phyloP scores from a whole-genome alignment of 1,284 basidiomycete genomes.

The Kalmanozyma brasiliensis region DNA sequence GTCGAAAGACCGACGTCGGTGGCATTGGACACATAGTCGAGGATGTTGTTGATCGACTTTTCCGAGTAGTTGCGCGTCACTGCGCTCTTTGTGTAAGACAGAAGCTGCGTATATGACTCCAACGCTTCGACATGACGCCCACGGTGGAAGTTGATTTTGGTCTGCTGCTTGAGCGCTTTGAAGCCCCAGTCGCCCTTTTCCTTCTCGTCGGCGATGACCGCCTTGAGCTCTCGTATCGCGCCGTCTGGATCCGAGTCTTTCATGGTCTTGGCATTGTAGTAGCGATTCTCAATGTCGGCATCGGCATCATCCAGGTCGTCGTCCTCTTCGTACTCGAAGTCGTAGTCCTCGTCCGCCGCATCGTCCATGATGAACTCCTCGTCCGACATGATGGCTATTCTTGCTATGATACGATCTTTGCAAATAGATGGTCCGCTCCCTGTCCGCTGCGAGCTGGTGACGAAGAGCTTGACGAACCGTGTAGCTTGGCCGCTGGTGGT shows the following conservation, averaged over 20 bases:
- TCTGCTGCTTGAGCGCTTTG: constrained; percentile 97
- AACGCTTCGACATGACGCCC: constrained; percentile 85
- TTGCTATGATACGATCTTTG: background rate
- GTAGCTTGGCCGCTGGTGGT: too few species aligned
- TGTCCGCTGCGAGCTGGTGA: too few species aligned
- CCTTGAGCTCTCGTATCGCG: constrained; percentile 85
- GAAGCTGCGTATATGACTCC: constrained; percentile 82
- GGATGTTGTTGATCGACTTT: constrained; percentile 97
- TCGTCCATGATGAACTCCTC: constrained; percentile 67
- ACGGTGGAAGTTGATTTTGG: constrained; percentile 87
- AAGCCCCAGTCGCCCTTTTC: constrained; percentile 95
- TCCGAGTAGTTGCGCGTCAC: constrained; percentile 72
- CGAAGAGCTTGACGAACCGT: too few species aligned
- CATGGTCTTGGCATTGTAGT: constrained; percentile 95
- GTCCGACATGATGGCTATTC: constrained; percentile 36
- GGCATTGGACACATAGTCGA: constrained; percentile 90
- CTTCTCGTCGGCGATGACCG: constrained; percentile 86
- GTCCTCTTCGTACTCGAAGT: constrained; percentile 86
- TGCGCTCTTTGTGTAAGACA: constrained; percentile 78
- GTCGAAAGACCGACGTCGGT: constrained; percentile 81
- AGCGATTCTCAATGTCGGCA: constrained; percentile 97
- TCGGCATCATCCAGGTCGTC: constrained; percentile 75
- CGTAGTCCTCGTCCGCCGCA: constrained; percentile 78
- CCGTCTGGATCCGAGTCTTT: constrained; percentile 91
- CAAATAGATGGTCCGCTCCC: too few species aligned